Conservation (phyloP, 495 filamentous ascomycete species). For the Aspergillus kassunensis region DNA sequence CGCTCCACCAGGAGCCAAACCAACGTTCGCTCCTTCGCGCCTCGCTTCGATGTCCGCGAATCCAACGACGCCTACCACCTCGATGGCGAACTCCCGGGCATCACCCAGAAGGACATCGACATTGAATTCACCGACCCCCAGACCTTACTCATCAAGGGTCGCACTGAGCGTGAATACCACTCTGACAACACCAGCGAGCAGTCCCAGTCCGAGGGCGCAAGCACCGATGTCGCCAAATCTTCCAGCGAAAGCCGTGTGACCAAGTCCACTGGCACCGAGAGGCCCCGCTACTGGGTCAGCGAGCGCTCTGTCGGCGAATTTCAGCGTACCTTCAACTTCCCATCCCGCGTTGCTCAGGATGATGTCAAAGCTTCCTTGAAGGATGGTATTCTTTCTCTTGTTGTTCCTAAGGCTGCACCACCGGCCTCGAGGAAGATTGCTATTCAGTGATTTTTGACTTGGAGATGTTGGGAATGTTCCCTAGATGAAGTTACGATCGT, state of each 20-base stretch:
- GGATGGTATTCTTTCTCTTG: constrained; percentile 70
- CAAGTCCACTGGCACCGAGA: constrained; percentile 20
- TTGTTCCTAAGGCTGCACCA: constrained; percentile 76
- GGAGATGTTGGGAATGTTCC: background rate
- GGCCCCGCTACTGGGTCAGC: constrained; percentile 70
- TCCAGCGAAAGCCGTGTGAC: constrained; percentile 15
- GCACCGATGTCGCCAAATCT: constrained; percentile 7
- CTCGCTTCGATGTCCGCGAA: constrained; percentile 82
- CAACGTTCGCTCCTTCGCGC: constrained; percentile 52
- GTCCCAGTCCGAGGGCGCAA: constrained; percentile 4
- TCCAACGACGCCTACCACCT: constrained; percentile 68
- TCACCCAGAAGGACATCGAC: constrained; percentile 71
- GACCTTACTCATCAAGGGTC: constrained; percentile 74
- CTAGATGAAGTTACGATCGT: constrained; percentile 1
- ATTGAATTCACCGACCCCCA: constrained; percentile 84
- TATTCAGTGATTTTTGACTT: constrained; percentile 56
- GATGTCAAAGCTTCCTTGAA: constrained; percentile 70
- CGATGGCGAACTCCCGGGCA: constrained; percentile 84
- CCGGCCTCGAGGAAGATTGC: constrained; percentile 50
- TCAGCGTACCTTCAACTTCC: constrained; percentile 78
- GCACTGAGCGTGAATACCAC: constrained; percentile 43
- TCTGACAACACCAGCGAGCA: constrained; percentile 42
- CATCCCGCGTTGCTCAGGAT: constrained; percentile 70
- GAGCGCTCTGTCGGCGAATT: constrained; percentile 86
- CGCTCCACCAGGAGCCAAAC: constrained; percentile 23